Conservation (phyloP, 1,284 basidiomycete genomes). For the Paramarasmius palmivorus region DNA sequence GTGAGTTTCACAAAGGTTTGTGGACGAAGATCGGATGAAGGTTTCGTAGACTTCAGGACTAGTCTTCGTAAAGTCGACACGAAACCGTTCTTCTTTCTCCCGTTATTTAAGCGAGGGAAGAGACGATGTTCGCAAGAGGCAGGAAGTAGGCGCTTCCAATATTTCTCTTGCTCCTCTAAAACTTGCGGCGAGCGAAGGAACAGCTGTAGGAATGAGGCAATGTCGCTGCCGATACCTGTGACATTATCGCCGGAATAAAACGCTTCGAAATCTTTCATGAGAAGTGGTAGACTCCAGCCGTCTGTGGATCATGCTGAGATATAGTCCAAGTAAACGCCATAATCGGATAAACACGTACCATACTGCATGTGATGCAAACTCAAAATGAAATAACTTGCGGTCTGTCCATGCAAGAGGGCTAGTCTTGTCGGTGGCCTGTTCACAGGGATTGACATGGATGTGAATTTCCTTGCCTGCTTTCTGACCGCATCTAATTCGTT, state of each 20-base stretch:
- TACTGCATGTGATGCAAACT: slow-evolving; percentile 54
- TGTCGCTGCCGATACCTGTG: slow-evolving; percentile 26
- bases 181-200: slow-evolving; percentile 24
- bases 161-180: slow-evolving; percentile 34
- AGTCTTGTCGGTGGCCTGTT: slow-evolving; percentile 34
- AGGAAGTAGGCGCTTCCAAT: slow-evolving; percentile 40
- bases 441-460: slow-evolving; percentile 35
- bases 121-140: slow-evolving; percentile 26
- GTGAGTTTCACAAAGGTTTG: not conserved
- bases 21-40: not conserved
- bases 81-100: not conserved
- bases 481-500: slow-evolving; percentile 19
- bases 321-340: not conserved
- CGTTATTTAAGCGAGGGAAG: slow-evolving; percentile 29
- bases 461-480: slow-evolving; percentile 32
- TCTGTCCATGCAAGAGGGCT: slow-evolving; percentile 29
- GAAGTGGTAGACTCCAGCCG: slow-evolving; percentile 46
- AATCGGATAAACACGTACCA: slow-evolving; percentile 17
- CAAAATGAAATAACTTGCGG: slow-evolving; percentile 36
- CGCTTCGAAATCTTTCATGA: slow-evolving; percentile 39
- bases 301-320: slow-evolving; percentile 16
- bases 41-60: not conserved
- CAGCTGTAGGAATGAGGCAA: slow-evolving; percentile 32
- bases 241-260: slow-evolving; percentile 33
- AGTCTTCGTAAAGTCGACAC: not conserved